Evolutionary conservation across 148 eudicot genomes (phyloP).

Genomic region (Diospyros kaki): DNA sequence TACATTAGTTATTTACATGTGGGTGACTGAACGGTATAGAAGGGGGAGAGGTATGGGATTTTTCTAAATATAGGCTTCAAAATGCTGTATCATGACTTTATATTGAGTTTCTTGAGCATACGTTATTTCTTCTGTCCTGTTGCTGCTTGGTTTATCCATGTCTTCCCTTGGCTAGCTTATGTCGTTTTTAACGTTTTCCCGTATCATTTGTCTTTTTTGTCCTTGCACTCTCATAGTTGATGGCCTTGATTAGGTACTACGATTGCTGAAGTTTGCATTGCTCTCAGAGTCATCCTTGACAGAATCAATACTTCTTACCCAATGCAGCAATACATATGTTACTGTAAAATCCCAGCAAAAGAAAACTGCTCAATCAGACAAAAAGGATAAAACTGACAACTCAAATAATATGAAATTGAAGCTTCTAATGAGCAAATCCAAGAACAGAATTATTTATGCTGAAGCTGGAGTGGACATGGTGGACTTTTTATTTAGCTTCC

Average conservation of each 20-base stretch:
- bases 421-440: constrained; percentile 2
- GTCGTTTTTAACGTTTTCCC: neutral
- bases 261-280: constrained; percentile 6
- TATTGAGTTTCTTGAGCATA: too few species aligned
- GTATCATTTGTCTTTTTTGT: neutral
- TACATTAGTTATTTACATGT: too few species aligned
- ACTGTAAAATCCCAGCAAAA: neutral
- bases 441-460: neutral
- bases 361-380: constrained; percentile 5
- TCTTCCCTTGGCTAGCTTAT: neutral
- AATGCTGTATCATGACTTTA: too few species aligned
- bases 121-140: too few species aligned
- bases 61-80: too few species aligned
- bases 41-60: too few species aligned
- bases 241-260: neutral
- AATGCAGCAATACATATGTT: neutral
- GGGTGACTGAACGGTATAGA: too few species aligned
- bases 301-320: neutral
- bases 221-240: neutral
- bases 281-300: constrained; percentile 9
- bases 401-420: constrained; percentile 3
- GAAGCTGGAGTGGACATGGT: constrained; percentile 13
- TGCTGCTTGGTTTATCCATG: too few species aligned
- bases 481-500: constrained; percentile 5
- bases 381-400: neutral